These are phyloP conservation scores for Chlamydomonas sp. DNA, from an alignment of 139 green algal genomes.

Conservation along the genomic window DNA sequence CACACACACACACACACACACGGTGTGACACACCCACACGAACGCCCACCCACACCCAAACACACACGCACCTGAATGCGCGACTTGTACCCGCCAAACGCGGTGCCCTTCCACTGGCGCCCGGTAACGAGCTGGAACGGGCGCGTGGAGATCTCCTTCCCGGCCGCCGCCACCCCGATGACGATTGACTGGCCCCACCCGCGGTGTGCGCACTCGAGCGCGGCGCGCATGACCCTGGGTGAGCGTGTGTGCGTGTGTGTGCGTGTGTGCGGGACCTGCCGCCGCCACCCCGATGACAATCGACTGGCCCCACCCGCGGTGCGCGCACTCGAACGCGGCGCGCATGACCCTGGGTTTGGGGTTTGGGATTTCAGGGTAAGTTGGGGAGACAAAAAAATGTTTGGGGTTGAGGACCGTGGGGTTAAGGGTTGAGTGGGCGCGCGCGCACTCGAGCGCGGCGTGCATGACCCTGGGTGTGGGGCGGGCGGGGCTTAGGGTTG, in stretches of 20 bases:
- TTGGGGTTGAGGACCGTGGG: not conserved
- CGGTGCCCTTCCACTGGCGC: constrained; percentile 85
- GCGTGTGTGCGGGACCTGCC: not conserved
- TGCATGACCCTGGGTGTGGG: constrained; percentile 71
- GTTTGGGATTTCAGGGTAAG: not conserved
- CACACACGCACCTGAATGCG: constrained; percentile 53
- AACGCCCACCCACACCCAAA: too few relatives aligned
- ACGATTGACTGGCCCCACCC: constrained; percentile 78
- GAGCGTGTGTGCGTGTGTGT: too few relatives aligned
- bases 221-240: constrained; percentile 92
- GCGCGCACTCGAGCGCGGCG: constrained; percentile 84
- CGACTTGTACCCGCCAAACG: constrained; percentile 92
- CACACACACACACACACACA: too few relatives aligned
- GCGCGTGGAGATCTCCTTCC: constrained; percentile 84
- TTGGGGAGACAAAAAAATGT: not conserved
- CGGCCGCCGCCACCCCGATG: constrained; percentile 77
- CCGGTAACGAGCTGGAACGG: constrained; percentile 97
- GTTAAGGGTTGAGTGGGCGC: constrained; percentile 28
- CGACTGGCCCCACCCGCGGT: constrained; percentile 78
- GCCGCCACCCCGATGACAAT: constrained; percentile 80
- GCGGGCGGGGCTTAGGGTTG: not conserved
- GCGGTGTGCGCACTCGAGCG: constrained; percentile 87
- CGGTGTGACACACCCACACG: too few relatives aligned
- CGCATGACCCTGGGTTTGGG: constrained; percentile 71
- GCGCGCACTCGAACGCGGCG: constrained; percentile 84